Conservation (phyloP, 2,329 filamentous ascomycete species). For the Orbilia brochopaga region DNA sequence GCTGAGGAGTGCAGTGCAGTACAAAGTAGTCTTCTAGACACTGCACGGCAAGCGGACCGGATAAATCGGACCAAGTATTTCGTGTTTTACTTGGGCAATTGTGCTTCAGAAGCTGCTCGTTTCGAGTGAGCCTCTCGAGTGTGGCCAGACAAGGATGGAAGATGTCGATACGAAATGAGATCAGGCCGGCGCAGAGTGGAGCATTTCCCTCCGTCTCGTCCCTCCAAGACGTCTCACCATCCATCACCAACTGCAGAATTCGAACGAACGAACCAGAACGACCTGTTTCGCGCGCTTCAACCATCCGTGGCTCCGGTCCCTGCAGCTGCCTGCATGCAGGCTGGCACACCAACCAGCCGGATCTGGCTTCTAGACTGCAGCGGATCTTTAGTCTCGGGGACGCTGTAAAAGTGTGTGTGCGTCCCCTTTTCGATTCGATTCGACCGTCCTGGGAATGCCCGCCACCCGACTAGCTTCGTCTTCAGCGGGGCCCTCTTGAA, state of each 20-base stretch:
- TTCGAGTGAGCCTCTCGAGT: not conserved
- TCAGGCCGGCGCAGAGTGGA: conserved; percentile 4
- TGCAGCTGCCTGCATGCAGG: not conserved
- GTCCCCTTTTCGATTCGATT: not conserved
- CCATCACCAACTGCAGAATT: conserved; percentile 2
- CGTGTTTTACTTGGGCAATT: too few species aligned
- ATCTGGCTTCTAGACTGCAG: not conserved
- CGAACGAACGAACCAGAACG: not conserved
- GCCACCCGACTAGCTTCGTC: conserved; percentile 26
- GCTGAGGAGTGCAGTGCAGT: too few species aligned
- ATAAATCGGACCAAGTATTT: too few species aligned
- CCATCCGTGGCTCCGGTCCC: conserved; percentile 3
- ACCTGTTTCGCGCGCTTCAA: not conserved
- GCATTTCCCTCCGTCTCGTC: not conserved
- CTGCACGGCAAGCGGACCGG: too few species aligned
- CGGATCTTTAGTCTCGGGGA: not conserved
- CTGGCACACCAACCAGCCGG: not conserved
- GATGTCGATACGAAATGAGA: conserved; percentile 1
- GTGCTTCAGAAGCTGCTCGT: too few species aligned
- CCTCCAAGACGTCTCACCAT: conserved; percentile 5
- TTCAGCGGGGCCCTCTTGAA: conserved; percentile 1
- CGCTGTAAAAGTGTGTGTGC: not conserved
- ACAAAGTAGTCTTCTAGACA: too few species aligned
- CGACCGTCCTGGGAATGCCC: conserved; percentile 6
- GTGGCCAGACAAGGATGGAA: not conserved